Percentiles rank a stretch among this genome's conserved stretches.
Conservation (phyloP, 129 eudicot species). For the Lactuca saligna region DNA sequence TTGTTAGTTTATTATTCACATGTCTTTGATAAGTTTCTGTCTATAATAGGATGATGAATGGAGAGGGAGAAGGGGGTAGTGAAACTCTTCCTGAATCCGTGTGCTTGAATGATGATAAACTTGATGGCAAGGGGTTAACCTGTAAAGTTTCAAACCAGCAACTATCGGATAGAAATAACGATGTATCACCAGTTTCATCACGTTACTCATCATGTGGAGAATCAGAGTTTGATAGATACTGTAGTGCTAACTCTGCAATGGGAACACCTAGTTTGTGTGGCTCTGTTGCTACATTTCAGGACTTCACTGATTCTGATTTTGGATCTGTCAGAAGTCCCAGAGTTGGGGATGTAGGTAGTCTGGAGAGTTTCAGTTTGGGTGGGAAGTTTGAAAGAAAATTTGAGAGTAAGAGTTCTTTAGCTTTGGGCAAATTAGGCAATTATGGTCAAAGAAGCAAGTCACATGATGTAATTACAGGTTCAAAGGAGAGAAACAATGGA, state of each 20-base stretch:
- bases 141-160: constrained; percentile 38
- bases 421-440: constrained; percentile 25
- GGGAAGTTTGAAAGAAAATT: constrained; percentile 36
- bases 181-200: constrained; percentile 50
- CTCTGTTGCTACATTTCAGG: constrained; percentile 63
- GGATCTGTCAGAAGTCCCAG: constrained; percentile 66
- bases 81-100: constrained; percentile 28
- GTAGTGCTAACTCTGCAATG: constrained; percentile 88
- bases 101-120: constrained; percentile 46
- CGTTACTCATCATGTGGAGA: constrained; percentile 84
- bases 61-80: constrained; percentile 39
- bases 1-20: neutral
- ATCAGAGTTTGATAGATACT: constrained; percentile 84
- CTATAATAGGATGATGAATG: constrained; percentile 53
- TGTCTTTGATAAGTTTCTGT: constrained; percentile 9
- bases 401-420: constrained; percentile 14
- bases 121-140: constrained; percentile 32
- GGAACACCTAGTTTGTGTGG: constrained; percentile 86
- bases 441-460: constrained; percentile 20
- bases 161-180: constrained; percentile 35
- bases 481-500: constrained; percentile 16
- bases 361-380: constrained; percentile 48
- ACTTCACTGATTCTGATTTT: constrained; percentile 58
- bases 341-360: constrained; percentile 42
- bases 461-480: constrained; percentile 18